Conservation (phyloP, 2,329 filamentous ascomycete species). For the Thielaviopsis populi region DNA sequence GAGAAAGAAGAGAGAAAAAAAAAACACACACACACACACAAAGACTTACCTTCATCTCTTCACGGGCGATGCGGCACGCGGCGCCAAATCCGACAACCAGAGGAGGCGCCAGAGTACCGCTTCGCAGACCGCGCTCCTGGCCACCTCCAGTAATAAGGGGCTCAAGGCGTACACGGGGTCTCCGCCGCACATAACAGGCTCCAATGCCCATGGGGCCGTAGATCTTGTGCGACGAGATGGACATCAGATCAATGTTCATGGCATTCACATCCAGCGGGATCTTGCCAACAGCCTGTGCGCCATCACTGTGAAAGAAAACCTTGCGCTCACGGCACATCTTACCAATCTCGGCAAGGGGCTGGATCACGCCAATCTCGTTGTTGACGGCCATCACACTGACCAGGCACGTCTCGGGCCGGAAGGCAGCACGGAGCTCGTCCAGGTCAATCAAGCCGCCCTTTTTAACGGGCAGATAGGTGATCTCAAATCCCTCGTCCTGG, state of each 20-base stretch:
- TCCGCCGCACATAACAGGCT: constrained; percentile 85
- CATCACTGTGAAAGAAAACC: constrained; percentile 96
- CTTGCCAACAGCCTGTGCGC: constrained; percentile 94
- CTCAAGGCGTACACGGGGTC: constrained; percentile 84
- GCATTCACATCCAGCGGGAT: constrained; percentile 92
- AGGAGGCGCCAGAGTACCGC: constrained; percentile 81
- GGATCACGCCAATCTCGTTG: constrained; percentile 99
- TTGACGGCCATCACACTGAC: constrained; percentile 99
- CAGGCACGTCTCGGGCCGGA: constrained; percentile 76
- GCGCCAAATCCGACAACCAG: constrained; percentile 88
- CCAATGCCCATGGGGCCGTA: constrained; percentile 96
- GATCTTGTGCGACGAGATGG: constrained; percentile 95
- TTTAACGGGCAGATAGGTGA: constrained; percentile 92
- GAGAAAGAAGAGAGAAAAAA: constrained; percentile 14
- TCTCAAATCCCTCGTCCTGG: constrained; percentile 88
- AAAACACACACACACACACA: constrained; percentile 16
- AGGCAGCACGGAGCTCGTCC: constrained; percentile 71
- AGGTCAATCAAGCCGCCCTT: constrained; percentile 73
- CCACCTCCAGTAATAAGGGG: constrained; percentile 93
- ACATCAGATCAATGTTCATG: constrained; percentile 98
- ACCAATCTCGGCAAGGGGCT: constrained; percentile 86
- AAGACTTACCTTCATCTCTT: constrained; percentile 74
- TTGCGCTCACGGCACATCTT: constrained; percentile 81
- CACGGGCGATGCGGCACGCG: constrained; percentile 77
- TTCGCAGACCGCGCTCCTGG: constrained; percentile 86